phyloP scores from a whole-genome alignment of 805 yeast species.

The Hanseniaspora vineae region DNA sequence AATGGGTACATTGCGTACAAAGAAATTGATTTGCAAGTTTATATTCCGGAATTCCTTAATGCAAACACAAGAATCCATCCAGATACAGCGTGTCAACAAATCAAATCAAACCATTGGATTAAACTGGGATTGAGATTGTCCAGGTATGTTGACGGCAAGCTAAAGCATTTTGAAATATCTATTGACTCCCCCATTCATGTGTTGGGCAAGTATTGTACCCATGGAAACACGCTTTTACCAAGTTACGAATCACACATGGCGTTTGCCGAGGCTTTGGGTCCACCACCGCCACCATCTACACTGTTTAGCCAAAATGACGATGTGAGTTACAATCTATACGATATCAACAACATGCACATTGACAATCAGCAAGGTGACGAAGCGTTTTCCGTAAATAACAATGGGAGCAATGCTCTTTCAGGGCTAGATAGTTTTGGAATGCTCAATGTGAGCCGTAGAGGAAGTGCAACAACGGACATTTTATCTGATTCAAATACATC shows the following conservation, averaged over 20 bases:
- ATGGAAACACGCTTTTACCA: constrained; percentile 66
- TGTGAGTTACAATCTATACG: not conserved
- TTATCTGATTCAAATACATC: no score
- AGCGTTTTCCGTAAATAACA: no score
- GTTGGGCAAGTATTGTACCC: constrained; percentile 63
- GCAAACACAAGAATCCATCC: constrained; percentile 58
- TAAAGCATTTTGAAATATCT: constrained; percentile 87
- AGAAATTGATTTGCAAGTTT: constrained; percentile 79
- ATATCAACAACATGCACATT: not conserved
- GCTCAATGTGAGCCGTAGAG: no score
- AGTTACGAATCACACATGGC: constrained; percentile 36
- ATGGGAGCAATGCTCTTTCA: no score
- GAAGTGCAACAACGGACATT: no score
- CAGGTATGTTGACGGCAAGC: constrained; percentile 46
- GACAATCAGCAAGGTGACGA: not conserved
- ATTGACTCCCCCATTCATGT: constrained; percentile 92
- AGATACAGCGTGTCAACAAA: constrained; percentile 66
- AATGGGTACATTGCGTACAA: constrained; percentile 52
- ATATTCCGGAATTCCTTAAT: constrained; percentile 58
- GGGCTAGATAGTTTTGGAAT: no score
- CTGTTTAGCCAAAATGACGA: not conserved
- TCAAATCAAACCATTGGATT: constrained; percentile 92
- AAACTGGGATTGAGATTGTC: constrained; percentile 78
- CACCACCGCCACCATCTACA: not conserved
- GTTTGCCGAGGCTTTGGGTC: constrained; percentile 1